Base-by-base conservation (phyloP, 352 stramenopile species). In the Pythium diclinum region DNA sequence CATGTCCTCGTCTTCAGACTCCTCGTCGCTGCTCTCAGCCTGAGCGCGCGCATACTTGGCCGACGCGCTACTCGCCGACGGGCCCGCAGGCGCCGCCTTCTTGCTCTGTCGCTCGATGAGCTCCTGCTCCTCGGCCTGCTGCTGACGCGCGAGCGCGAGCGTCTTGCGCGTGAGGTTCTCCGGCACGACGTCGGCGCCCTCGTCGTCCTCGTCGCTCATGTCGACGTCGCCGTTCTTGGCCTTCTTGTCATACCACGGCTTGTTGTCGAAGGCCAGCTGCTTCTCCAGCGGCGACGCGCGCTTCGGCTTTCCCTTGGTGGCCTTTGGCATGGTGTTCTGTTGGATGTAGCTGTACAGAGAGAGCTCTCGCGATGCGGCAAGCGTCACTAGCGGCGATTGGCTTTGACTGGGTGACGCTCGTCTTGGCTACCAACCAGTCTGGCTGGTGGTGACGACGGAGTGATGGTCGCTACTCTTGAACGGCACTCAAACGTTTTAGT, bases 1-100 rank as follows among this genome's bases (percentile, higher is more conserved):
- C 74, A 94, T 88, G 59, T 96, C 85, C 16, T 97, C 88, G 21
- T 97, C 88, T 52, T 96, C 83, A 3, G 87, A 81, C 36, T 73
- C 67, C 48, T 74, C 68, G 14, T 89, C 89, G 55, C 89, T 87
- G 57, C 79, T 90, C 14, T 82, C 72, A 4, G 64, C 73, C 34
- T 68, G 61, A 9, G 72, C 74, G 19, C 64, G 63, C 14, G 73
- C 64, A 30, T 57, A 66, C 61, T 73, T 56, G n/a, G 61, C 56
- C 3, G 60, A 5, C 2, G 60, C 61, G 17, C 49, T 57, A 25
- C 59, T 52, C 34, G 65, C 65, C 17, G 51, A 52, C 6, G 71
- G 8, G 6, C 59, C 46, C 9, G 46, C 54, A 4, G 63, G 19
- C n/a, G 63, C 36, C 36, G 64, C 56, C 40, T 71, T 56, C 28